Percentiles rank a stretch among this genome's conserved stretches.
These are phyloP conservation scores for Erysiphe pulchra DNA, from an alignment of 2,329 filamentous ascomycete species.

Conservation along the genomic window DNA sequence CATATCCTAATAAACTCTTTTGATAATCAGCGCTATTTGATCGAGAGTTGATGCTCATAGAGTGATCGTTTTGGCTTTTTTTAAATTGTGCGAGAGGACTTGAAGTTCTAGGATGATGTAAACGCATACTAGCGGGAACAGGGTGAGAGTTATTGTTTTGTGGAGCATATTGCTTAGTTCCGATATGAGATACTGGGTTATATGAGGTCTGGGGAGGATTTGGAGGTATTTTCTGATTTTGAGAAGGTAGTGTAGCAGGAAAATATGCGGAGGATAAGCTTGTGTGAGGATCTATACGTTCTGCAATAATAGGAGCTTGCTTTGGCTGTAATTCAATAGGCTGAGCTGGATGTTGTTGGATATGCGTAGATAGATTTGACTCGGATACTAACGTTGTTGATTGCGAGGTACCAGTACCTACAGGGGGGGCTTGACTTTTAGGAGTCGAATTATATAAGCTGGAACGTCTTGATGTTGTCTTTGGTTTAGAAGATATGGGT, in stretches of 20 bases:
- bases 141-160: slow-evolving; percentile 16
- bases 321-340: slow-evolving; percentile 3
- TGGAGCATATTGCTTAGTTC: slow-evolving; percentile 4
- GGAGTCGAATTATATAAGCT: slow-evolving; percentile 6
- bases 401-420: slow-evolving; percentile 1
- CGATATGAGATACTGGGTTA: slow-evolving; percentile 16
- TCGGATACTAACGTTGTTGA: slow-evolving; percentile 3
- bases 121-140: slow-evolving; percentile 13
- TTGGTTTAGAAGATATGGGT: slow-evolving; percentile 30
- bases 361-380: slow-evolving; percentile 2
- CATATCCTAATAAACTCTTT: slow-evolving; percentile 24
- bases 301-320: background rate
- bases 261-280: background rate
- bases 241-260: background rate
- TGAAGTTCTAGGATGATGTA: slow-evolving; percentile 37
- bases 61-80: slow-evolving; percentile 12
- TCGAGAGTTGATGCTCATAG: slow-evolving; percentile 14
- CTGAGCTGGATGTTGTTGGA: slow-evolving; percentile 4
- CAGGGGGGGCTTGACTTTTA: slow-evolving; percentile 5
- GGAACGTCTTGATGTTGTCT: slow-evolving; percentile 28
- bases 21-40: slow-evolving; percentile 20
- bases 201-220: slow-evolving; percentile 13
- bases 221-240: slow-evolving; percentile 10
- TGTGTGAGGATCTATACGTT: background rate
- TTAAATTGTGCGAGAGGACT: slow-evolving; percentile 41